Percentiles rank a stretch among this genome's conserved stretches.
Conservation (phyloP, 257 asterid species). For the Vinca minor region DNA sequence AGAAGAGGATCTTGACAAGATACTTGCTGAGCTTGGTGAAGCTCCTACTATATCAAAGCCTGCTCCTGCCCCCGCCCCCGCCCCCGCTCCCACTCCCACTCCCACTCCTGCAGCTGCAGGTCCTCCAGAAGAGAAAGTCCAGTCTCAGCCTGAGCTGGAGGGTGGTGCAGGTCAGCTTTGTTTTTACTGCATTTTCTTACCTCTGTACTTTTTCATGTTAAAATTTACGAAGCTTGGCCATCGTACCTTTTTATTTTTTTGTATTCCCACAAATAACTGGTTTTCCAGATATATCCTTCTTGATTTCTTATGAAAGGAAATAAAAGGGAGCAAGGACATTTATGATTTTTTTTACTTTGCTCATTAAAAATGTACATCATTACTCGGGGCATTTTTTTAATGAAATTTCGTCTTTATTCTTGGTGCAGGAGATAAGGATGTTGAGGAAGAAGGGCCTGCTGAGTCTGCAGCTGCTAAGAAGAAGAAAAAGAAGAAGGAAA, state of each 20-base stretch:
- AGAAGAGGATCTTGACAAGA: slow-evolving; percentile 70
- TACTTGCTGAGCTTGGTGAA: slow-evolving; percentile 79
- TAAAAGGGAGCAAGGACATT: not conserved
- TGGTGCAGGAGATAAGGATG: slow-evolving; percentile 53
- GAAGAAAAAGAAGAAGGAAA: slow-evolving; percentile 81
- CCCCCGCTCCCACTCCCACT: no score
- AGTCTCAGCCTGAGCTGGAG: slow-evolving; percentile 40
- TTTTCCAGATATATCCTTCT: not conserved
- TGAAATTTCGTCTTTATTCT: not conserved
- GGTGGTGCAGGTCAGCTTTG: slow-evolving; percentile 30
- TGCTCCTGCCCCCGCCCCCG: no score
- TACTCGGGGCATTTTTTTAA: not conserved
- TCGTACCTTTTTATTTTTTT: not conserved
- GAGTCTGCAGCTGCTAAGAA: slow-evolving; percentile 69
- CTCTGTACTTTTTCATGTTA: not conserved
- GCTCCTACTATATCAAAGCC: slow-evolving; percentile 35
- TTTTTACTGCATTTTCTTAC: not conserved
- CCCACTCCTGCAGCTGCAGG: slow-evolving; percentile 19
- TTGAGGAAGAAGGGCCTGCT: slow-evolving; percentile 48
- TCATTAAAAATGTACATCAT: no score
- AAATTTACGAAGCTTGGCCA: not conserved
- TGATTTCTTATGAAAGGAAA: not conserved
- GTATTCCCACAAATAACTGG: not conserved
- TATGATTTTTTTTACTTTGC: no score
- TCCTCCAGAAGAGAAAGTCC: slow-evolving; percentile 34